Base-by-base conservation (phyloP, 2,329 filamentous ascomycete genomes). In the Pseudogymnoascus sp. region DNA sequence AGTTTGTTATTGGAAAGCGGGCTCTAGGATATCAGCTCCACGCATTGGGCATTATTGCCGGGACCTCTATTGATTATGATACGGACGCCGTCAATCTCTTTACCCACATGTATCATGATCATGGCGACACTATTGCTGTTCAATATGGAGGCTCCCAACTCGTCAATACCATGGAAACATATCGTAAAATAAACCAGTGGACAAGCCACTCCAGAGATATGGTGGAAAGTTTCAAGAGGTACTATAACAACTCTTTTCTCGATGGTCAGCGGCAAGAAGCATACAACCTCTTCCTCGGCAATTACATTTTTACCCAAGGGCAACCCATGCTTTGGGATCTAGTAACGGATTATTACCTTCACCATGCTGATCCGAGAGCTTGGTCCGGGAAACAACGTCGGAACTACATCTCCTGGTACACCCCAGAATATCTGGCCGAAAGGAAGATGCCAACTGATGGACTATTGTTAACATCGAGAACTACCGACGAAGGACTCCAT, bases 81-180 rank as follows among this genome's bases (percentile, higher is more conserved):
- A 96, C 92, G 0, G 95, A 99, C 76, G 92, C 91, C 2, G 89
- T 97, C 64, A 96, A 98, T 70, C 84, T 97, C 8, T 97, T 99
- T 70, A 98, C 95, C 1, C 90, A 96, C 71, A 98, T 99, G 93
- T 96, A 93, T 78, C 93, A 98, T 74, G 92, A 96, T 69, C 95
- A 99, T 72, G 95, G 95, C 63, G 95, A 99, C 75, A 97, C 93
- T 3, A 98, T 99, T 71, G 95, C 95, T 0, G 89, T 98, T 62
- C 95, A 99, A 74, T 99, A 99, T 70, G 95, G 95, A 63, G 95
- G 95, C 8, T 98, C 93, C 2, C 95, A 99, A 75, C 83, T 99
- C 0, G 95, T 99, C 70, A 99, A 99, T 74, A 99, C 95, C 0
- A 98, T 99, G 93, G 93, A 96, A 68, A 99, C 95, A 4, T 99